Evolutionary conservation across 2,329 filamentous ascomycete genomes (phyloP), one percentile per base, ranked within the genome.

Genomic region (Phaeoacremonium minimum): DNA sequence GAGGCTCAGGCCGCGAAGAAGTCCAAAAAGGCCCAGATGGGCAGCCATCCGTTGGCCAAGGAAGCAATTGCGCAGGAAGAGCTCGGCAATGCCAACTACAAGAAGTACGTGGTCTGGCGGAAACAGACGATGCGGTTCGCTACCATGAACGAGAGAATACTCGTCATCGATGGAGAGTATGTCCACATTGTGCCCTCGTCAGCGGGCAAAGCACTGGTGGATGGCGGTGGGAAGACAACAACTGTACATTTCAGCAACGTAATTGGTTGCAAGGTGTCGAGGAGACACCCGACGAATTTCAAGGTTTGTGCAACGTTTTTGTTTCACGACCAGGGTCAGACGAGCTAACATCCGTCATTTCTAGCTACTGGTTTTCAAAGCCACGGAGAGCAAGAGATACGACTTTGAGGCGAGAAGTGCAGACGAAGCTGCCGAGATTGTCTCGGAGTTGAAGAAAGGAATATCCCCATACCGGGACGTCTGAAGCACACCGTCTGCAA

Each of bases 131-230:
- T 93, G 75, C 80, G 85, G 16, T 84, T 93, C 49, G 81, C 86
- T 29, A 81, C 79, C 4, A 76, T 84, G 51, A 85, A 86, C 42
- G 84, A 89, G 49, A 78, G 85, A 40, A 77, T 87, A 8, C 67
- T 93, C 29, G 80, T 85, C 32, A 87, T 94, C 46, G 87, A 91
- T 49, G 85, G 85, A 41, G 87, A 94, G 56, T 93, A 90, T 57
- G 79, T 94, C 43, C 86, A 91, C 59, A 88, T 94, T 49, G 83
- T 88, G 74, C 85, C 87, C 17, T 71, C 77, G 2, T 76, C 75
- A 3, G 74, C 74, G 8, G 80, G 81, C 26, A 86, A 85, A 54
- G 75, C 78, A 9, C 63, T 80, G 39, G 74, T 78, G 41, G 79
- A 83, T 38, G 73, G 70, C 15, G 72, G 69, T 37, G 77, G 77